Base-by-base conservation (phyloP, 495 filamentous ascomycete genomes). In the Gamarada debralockiae region DNA sequence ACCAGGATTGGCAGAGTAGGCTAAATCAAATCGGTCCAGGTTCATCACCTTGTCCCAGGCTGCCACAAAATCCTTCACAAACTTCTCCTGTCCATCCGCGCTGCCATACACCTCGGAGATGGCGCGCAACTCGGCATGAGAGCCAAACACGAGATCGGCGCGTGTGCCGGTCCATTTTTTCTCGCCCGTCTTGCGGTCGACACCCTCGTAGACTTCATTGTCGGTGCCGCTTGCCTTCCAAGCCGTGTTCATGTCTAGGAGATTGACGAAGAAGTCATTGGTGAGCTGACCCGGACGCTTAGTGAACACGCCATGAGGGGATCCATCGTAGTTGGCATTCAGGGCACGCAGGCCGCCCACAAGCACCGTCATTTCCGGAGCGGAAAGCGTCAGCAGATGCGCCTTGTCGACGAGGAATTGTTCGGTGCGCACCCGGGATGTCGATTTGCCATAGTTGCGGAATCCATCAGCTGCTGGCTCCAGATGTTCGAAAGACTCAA, bases 231-330 rank as follows among this genome's bases (percentile, higher is more conserved):
- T 64, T 14, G 78, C 52, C 73, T 81, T 81, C 85, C 84, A 87
- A 21, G 61, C 70, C 1, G 81, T 85, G 72, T 63, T 68, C 64
- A 75, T 76, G 62, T 89, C 85, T 10, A 89, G 72, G 22, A 89
- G 73, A 72, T 87, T 87, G 63, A 83, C 76, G 62, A 89, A 89
- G 75, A 84, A 89, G 70, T 89, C 85, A 63, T 85, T 86, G 66
- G 80, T 85, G 53, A 89, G 76, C 63, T 78, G 67, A 46, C 85
- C 85, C 0, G 84, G 81, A 15, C 67, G 70, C 53, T 71, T 66
- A 50, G 85, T 89, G 61, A 89, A 71, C 14, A 87, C 78, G 39
- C 85, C 85, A 50, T 75, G 61, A 27, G 65, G 51, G 13, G 81
- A 85, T 48, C 82, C 80, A 56, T 87, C 79, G 60, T 74, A 85